Evolutionary conservation across 202 grass and related monocot species (phyloP).

Genomic region (Zoysia matrella): DNA sequence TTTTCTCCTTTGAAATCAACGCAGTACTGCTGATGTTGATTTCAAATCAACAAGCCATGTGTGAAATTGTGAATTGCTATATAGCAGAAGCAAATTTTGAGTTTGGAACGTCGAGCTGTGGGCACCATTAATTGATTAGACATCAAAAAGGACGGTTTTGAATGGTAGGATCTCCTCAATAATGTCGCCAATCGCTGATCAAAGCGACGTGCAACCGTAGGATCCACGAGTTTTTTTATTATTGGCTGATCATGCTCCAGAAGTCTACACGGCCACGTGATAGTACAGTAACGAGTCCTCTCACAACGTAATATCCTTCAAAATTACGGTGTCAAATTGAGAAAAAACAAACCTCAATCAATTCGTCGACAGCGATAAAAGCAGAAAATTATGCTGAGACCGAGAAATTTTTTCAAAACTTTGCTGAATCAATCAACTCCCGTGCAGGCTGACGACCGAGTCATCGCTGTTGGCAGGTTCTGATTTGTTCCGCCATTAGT

Average conservation of each 20-base stretch:
- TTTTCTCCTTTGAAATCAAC: background rate
- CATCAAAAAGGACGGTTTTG: constrained; percentile 46
- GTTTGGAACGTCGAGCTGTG: constrained; percentile 4
- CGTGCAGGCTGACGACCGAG: background rate
- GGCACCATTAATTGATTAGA: constrained; percentile 40
- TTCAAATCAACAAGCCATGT: background rate
- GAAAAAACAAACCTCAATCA: constrained; percentile 27
- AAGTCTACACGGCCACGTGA: constrained; percentile 35
- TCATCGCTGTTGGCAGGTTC: background rate
- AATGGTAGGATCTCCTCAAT: constrained; percentile 12
- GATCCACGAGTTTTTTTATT: background rate
- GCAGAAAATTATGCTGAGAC: background rate
- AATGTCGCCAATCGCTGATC: constrained; percentile 15
- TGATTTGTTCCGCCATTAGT: background rate
- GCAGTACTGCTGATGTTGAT: background rate
- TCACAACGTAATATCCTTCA: background rate
- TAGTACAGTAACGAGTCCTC: constrained; percentile 12
- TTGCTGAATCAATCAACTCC: constrained; percentile 14
- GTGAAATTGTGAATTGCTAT: constrained; percentile 14
- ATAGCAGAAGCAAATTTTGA: background rate
- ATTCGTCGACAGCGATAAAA: constrained; percentile 31
- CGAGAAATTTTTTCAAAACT: background rate
- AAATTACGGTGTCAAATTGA: too few relatives aligned
- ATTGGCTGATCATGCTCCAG: constrained; percentile 33
- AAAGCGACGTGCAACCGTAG: background rate